phyloP scores from a whole-genome alignment of 2,329 filamentous ascomycete species.

The Balansia obtecta region DNA sequence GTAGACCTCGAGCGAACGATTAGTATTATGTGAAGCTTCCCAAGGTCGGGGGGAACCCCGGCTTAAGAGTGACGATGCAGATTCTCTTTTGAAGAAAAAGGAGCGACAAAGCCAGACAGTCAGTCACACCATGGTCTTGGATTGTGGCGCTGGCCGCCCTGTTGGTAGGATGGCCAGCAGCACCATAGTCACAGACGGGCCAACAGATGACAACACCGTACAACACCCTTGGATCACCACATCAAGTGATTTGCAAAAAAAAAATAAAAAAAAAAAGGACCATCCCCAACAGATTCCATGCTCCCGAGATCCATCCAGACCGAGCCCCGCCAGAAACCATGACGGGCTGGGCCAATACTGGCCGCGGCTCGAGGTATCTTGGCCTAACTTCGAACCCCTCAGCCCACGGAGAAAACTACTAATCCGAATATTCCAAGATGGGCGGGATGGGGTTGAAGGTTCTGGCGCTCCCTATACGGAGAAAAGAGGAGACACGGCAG shows the following conservation, averaged over 20 bases:
- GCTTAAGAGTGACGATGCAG: no score
- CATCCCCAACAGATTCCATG: not conserved
- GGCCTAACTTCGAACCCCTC: not conserved
- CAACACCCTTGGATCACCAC: no score
- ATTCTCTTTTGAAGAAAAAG: not conserved
- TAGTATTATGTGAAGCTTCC: no score
- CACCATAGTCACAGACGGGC: not conserved
- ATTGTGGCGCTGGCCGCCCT: not conserved
- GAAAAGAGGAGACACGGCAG: not conserved
- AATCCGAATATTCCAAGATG: slow-evolving; percentile 1
- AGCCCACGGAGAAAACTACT: not conserved
- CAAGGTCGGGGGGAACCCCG: no score
- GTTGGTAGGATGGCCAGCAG: not conserved
- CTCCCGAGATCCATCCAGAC: not conserved
- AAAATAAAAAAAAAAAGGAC: no score
- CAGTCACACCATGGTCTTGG: not conserved
- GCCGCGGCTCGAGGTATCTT: not conserved
- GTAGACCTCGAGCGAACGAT: not conserved
- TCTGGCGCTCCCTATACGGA: no score
- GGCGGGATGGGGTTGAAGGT: not conserved
- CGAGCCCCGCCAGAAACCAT: not conserved
- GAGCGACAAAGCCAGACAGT: not conserved
- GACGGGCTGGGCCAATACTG: not conserved
- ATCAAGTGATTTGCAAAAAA: no score
- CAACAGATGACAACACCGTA: not conserved